Evolutionary conservation across 208 protist genomes (phyloP).

Genomic region (Balamuthia mandrillaris): DNA sequence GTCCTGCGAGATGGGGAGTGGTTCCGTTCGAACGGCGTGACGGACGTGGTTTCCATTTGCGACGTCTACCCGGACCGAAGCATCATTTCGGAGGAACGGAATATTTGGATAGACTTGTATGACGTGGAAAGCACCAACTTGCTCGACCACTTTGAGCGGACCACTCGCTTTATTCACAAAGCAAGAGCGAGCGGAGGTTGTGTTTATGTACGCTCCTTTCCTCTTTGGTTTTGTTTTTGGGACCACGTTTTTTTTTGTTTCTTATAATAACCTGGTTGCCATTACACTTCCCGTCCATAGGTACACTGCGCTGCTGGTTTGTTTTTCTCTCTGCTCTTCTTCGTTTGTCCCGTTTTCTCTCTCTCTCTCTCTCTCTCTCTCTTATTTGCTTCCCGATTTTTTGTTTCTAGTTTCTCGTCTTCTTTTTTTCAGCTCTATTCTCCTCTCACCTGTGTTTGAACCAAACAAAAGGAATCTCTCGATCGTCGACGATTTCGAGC

Average conservation of each 20-base stretch:
- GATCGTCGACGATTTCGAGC: neutral
- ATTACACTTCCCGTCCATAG: too few relatives aligned
- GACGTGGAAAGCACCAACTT: neutral
- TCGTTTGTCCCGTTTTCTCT: too few relatives aligned
- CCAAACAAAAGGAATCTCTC: neutral
- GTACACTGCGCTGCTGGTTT: conserved; percentile 2
- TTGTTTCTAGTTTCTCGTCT: neutral
- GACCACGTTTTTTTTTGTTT: too few relatives aligned
- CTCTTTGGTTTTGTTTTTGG: neutral
- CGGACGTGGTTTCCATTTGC: neutral
- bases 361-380: too few relatives aligned
- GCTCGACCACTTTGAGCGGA: neutral
- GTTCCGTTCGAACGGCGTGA: neutral
- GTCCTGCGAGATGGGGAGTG: neutral
- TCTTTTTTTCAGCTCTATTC: too few relatives aligned
- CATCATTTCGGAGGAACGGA: too few relatives aligned
- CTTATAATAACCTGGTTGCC: too few relatives aligned
- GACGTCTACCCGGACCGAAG: neutral
- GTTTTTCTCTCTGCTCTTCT: neutral
- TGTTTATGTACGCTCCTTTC: neutral
- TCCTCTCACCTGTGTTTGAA: too few relatives aligned
- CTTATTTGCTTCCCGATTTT: neutral
- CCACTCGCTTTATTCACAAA: neutral
- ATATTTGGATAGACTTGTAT: neutral
- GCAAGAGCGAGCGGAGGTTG: neutral